Evolutionary conservation across 352 stramenopile genomes (phyloP).

Genomic region (Saprolegnia diclina): DNA sequence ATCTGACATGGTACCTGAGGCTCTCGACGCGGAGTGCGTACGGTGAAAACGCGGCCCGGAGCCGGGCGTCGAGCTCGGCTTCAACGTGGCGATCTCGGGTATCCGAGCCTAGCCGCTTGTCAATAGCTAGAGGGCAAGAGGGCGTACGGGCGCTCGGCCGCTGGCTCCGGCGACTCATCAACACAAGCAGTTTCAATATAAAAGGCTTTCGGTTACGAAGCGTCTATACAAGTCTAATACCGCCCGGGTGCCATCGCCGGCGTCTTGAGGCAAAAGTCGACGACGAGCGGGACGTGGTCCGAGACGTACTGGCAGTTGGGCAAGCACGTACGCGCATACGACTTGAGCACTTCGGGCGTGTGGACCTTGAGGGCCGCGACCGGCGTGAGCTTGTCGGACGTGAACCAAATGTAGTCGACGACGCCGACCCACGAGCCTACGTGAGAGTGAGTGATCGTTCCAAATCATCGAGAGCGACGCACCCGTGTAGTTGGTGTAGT

Average conservation of each 20-base stretch:
- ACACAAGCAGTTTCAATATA: not conserved
- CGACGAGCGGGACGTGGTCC: constrained; percentile 93
- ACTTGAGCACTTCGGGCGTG: constrained; percentile 80
- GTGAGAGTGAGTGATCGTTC: constrained; percentile 26
- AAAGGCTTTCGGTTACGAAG: not conserved
- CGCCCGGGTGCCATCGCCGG: constrained; percentile 1
- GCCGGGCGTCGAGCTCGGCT: not conserved
- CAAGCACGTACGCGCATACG: constrained; percentile 86
- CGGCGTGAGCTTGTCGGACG: constrained; percentile 85
- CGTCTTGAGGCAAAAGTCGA: constrained; percentile 79
- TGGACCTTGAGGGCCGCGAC: constrained; percentile 93
- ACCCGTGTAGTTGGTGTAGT: constrained; percentile 98
- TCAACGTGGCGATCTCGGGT: not conserved
- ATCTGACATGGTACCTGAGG: constrained; percentile 7
- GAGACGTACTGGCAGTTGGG: constrained; percentile 95
- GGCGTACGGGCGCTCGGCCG: too few relatives aligned
- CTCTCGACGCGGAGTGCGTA: not conserved
- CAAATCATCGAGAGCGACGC: constrained; percentile 7
- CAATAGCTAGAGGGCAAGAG: too few relatives aligned
- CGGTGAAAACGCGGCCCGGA: not conserved
- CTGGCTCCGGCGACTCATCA: too few relatives aligned
- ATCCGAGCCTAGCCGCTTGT: not conserved
- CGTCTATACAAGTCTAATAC: constrained; percentile 23
- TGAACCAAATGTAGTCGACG: constrained; percentile 99
- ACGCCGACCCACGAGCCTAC: constrained; percentile 89